Evolutionary conservation across 306 rosid genomes (phyloP).

Genomic region (Pterocarpus macrocarpus): DNA sequence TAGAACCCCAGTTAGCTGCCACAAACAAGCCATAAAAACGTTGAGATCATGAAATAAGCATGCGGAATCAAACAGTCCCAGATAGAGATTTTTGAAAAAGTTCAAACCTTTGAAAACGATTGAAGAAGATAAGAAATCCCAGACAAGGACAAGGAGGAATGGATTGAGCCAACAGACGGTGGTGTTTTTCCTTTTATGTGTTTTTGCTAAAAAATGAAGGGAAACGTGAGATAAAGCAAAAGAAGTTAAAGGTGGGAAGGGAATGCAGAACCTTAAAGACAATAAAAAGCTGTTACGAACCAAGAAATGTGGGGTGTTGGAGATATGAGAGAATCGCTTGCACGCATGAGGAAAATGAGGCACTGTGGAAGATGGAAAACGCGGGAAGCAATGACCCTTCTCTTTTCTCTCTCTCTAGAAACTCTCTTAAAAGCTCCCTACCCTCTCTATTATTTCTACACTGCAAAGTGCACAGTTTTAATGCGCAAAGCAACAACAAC

Average conservation of each 20-base stretch:
- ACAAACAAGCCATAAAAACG: conserved; percentile 7
- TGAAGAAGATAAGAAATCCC: conserved; percentile 36
- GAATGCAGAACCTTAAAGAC: conserved; percentile 73
- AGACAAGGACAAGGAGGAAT: conserved; percentile 45
- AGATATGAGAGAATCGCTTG: conserved; percentile 74
- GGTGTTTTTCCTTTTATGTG: background rate
- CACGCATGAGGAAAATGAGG: conserved; percentile 76
- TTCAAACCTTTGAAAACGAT: conserved; percentile 59
- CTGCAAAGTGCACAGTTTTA: conserved; percentile 52
- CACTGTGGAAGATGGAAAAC: conserved; percentile 59
- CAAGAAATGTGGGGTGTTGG: conserved; percentile 50
- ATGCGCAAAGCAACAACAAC: conserved; percentile 65
- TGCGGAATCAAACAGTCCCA: conserved; percentile 50
- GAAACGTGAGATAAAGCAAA: conserved; percentile 18
- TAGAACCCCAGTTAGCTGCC: conserved; percentile 11
- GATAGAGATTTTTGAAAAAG: conserved; percentile 47
- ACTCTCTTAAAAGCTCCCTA: background rate
- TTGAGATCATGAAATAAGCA: conserved; percentile 29
- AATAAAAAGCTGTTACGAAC: conserved; percentile 45
- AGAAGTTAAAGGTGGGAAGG: conserved; percentile 43
- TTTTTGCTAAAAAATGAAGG: background rate
- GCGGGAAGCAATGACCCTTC: conserved; percentile 70
- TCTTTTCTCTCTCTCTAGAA: background rate
- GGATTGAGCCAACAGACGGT: conserved; percentile 35
- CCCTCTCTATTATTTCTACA: background rate